These are phyloP conservation scores for Reutealis trisperma DNA, from an alignment of 345 rosid genomes.

Conservation along the genomic window DNA sequence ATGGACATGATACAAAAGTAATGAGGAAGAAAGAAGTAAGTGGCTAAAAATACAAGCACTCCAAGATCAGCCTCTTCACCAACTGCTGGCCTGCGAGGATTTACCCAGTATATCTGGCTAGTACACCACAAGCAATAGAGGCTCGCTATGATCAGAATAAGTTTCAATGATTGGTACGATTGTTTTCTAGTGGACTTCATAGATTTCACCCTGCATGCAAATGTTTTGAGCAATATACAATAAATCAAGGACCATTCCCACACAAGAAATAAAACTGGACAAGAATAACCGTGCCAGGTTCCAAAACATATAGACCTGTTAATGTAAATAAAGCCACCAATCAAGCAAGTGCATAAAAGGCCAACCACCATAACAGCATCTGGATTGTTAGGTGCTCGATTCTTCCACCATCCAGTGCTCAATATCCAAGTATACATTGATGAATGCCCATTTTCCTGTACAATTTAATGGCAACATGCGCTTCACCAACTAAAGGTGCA, in stretches of 20 bases:
- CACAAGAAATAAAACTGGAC: not conserved
- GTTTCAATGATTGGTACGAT: slow-evolving; percentile 40
- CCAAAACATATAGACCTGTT: slow-evolving; percentile 45
- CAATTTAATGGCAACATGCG: not conserved
- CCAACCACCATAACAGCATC: slow-evolving; percentile 63
- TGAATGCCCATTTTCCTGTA: slow-evolving; percentile 65
- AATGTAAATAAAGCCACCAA: slow-evolving; percentile 60
- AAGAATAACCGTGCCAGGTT: not conserved
- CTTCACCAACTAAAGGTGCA: not conserved
- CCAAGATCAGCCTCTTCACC: slow-evolving; percentile 85
- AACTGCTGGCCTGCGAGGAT: slow-evolving; percentile 60
- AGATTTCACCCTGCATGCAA: slow-evolving; percentile 39
- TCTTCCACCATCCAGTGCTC: slow-evolving; percentile 77
- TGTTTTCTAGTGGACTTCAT: slow-evolving; percentile 29
- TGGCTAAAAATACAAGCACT: slow-evolving; percentile 48
- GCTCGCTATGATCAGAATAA: slow-evolving; percentile 41
- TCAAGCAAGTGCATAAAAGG: slow-evolving; percentile 46
- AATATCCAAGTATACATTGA: slow-evolving; percentile 61
- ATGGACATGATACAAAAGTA: slow-evolving; percentile 49
- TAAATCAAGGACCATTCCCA: slow-evolving; percentile 2
- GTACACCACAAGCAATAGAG: slow-evolving; percentile 65
- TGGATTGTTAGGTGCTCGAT: slow-evolving; percentile 57
- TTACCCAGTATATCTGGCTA: slow-evolving; percentile 58
- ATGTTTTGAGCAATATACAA: not conserved
- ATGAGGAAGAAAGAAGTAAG: slow-evolving; percentile 57